These are phyloP conservation scores for Allomyces arbusculus DNA, from an alignment of 192 early-diverging fungal species.

Conservation along the genomic window DNA sequence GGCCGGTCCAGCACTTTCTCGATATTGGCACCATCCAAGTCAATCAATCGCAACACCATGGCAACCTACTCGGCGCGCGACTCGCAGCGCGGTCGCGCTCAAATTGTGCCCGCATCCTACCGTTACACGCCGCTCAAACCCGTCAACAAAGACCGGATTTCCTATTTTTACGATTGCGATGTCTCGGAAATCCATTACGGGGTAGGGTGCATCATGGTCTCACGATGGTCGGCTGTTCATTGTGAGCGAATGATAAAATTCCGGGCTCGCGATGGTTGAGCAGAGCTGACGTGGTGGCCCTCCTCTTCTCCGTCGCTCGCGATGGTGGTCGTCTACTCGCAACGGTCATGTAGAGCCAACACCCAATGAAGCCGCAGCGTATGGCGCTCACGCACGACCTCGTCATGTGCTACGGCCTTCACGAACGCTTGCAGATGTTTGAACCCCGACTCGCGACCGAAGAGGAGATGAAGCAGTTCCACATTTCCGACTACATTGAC, in stretches of 20 bases:
- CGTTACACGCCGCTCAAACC: no score
- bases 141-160: not conserved
- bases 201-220: not conserved
- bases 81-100: no score
- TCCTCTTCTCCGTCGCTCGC: not conserved
- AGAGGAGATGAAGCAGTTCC: constrained; percentile 81
- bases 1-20: no score
- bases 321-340: not conserved
- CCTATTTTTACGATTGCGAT: not conserved
- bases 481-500: constrained; percentile 92
- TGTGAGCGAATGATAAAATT: no score
- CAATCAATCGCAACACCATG: no score
- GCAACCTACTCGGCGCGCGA: no score
- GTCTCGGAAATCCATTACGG: not conserved
- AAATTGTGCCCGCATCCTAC: no score
- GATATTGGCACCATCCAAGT: no score
- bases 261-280: no score
- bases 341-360: constrained; percentile 4
- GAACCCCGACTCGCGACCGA: constrained; percentile 71
- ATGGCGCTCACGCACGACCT: constrained; percentile 86
- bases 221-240: no score
- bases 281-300: no score
- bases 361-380: constrained; percentile 84
- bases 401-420: constrained; percentile 76
- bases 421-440: constrained; percentile 72